Percentiles rank a stretch among this genome's conserved stretches.
Conservation (phyloP, 164 flowering plant species). For the Vitis cinerea region DNA sequence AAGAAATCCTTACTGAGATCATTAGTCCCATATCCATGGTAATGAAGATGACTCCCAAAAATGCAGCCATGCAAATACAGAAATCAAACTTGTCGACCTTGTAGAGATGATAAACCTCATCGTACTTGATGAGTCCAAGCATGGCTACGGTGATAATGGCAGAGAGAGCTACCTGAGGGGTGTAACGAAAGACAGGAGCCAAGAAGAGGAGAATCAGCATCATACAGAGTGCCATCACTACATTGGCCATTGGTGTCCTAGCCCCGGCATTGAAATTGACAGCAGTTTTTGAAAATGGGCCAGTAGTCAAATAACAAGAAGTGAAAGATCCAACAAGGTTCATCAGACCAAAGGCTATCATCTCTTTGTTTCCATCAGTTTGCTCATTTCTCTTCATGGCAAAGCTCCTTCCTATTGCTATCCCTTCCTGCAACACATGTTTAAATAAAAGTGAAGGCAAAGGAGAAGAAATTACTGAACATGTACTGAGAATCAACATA, state of each 20-base stretch:
- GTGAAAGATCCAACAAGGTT: slow-evolving; percentile 83
- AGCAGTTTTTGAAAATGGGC: slow-evolving; percentile 92
- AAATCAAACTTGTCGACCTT: slow-evolving; percentile 88
- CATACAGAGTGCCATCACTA: slow-evolving; percentile 69
- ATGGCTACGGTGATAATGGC: slow-evolving; percentile 88
- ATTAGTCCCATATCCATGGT: slow-evolving; percentile 80
- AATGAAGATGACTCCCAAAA: slow-evolving; percentile 67
- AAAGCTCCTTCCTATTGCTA: slow-evolving; percentile 89
- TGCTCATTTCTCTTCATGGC: slow-evolving; percentile 63
- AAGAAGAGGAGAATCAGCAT: slow-evolving; percentile 68
- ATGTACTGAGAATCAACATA: neutral
- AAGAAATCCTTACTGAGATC: slow-evolving; percentile 47
- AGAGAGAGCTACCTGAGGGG: slow-evolving; percentile 85
- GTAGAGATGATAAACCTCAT: slow-evolving; percentile 49
- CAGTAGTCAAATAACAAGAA: slow-evolving; percentile 92
- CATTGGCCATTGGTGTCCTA: slow-evolving; percentile 65
- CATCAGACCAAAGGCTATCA: slow-evolving; percentile 91
- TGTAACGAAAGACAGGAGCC: slow-evolving; percentile 79
- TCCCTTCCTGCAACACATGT: slow-evolving; percentile 69
- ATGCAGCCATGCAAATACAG: slow-evolving; percentile 65
- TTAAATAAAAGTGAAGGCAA: neutral
- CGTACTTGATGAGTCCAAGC: slow-evolving; percentile 75
- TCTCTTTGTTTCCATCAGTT: slow-evolving; percentile 92
- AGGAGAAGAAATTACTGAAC: too few species aligned
- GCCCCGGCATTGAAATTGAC: slow-evolving; percentile 85